Evolutionary conservation across 2,329 filamentous ascomycete species (phyloP), one percentile per base, ranked within the genome.

Genomic region (Clarireedia homoeocarpa): DNA sequence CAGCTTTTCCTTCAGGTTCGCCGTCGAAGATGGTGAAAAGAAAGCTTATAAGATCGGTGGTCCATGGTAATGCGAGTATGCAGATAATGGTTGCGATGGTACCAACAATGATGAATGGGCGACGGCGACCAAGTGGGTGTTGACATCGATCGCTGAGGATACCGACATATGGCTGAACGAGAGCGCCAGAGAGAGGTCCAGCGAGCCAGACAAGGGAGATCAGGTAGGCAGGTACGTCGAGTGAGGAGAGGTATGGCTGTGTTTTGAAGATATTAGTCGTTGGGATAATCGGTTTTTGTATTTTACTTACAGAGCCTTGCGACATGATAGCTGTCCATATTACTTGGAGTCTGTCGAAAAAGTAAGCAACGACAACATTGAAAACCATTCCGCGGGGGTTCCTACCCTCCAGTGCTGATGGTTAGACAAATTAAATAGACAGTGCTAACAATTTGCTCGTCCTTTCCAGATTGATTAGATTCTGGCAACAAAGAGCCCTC

Each of bases 171-270:
- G 78, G 78, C 61, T 81, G 78, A 3, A 80, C 75, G 17, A 80
- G 65, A 1, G 73, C 73, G 36, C 78, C 78, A 20, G 75, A 79
- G 2, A 80, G 69, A 14, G 78, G 78, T 14, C 77, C 77, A n/a
- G 77, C 77, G 23, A 80, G 77, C 77, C 77, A 81, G 36, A 80
- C 75, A 4, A 79, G 68, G 14, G 77, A 74, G 23, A 77, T 71
- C 52, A 79, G 67, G 7, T 76, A 76, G 59, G 78, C 79, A 61
- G 73, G 76, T 34, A 80, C 69, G 30, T 77, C 77, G 24, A 81
- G 72, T 20, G 76, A 76, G 6, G 79, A 45, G 26, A 56, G 17
- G 34, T 56, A 56, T 24, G 54, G 54, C 54, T 56, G 44, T 6
- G 10, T n/a, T 5, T 34, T 14, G 10, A 12, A 34, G 30, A 12